phyloP scores from a whole-genome alignment of 371 early-diverging fungal species.

The Mucor mucedo region DNA sequence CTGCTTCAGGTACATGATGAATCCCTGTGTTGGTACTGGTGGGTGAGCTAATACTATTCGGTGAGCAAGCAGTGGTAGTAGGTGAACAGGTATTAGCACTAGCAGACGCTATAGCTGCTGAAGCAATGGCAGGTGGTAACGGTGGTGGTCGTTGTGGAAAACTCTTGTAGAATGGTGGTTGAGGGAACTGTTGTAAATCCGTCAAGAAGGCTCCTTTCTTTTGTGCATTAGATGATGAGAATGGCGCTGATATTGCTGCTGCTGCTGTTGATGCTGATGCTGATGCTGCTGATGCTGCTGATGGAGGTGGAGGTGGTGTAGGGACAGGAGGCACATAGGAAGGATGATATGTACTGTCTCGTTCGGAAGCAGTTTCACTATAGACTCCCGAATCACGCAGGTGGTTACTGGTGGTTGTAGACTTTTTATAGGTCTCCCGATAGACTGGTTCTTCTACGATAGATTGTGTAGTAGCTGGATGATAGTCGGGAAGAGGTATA shows the following conservation, averaged over 20 bases:
- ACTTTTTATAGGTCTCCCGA: not conserved
- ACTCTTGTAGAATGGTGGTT: slow-evolving; percentile 27
- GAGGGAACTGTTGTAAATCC: slow-evolving; percentile 30
- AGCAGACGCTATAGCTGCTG: slow-evolving; percentile 34
- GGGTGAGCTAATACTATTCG: not conserved
- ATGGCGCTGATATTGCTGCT: too few relatives aligned
- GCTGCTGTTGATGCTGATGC: too few relatives aligned
- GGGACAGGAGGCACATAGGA: not conserved
- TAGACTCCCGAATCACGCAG: slow-evolving; percentile 48
- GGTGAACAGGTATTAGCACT: too few relatives aligned
- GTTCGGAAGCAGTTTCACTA: slow-evolving; percentile 40
- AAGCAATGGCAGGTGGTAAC: slow-evolving; percentile 37
- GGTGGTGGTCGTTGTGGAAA: slow-evolving; percentile 42
- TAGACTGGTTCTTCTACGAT: too few relatives aligned
- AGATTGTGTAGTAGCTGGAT: not conserved
- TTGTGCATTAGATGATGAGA: too few relatives aligned
- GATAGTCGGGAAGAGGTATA: slow-evolving; percentile 16
- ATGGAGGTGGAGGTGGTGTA: not conserved
- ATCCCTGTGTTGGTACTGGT: slow-evolving; percentile 2
- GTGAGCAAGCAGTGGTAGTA: slow-evolving; percentile 15
- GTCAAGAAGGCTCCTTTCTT: slow-evolving; percentile 11
- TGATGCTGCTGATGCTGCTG: too few relatives aligned
- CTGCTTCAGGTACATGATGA: slow-evolving; percentile 35
- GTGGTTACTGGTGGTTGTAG: not conserved
- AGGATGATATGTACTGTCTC: slow-evolving; percentile 13